Conservation (phyloP, 306 rosid genomes). For the Vigna mungo region DNA sequence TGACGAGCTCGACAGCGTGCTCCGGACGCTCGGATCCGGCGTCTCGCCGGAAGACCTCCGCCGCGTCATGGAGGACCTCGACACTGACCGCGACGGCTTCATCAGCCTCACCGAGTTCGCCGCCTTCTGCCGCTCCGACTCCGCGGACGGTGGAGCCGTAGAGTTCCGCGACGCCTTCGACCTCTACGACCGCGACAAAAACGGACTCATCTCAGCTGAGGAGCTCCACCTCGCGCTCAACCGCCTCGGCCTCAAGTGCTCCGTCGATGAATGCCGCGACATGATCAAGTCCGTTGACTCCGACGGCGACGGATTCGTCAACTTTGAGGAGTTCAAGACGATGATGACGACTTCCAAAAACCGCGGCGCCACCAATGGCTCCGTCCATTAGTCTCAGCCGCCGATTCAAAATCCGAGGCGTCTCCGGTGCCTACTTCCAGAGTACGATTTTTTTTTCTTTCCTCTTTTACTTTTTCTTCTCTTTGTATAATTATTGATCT, state of each 20-base stretch:
- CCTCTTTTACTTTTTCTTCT: neutral
- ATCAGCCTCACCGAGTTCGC: slow-evolving; percentile 72
- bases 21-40: slow-evolving; percentile 64
- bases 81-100: slow-evolving; percentile 71
- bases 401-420: neutral
- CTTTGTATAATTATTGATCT: slow-evolving; percentile 12
- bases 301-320: slow-evolving; percentile 81
- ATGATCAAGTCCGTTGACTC: slow-evolving; percentile 81
- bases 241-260: slow-evolving; percentile 67
- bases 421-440: neutral
- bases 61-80: slow-evolving; percentile 72
- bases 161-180: slow-evolving; percentile 78
- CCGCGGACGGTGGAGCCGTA: slow-evolving; percentile 49
- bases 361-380: slow-evolving; percentile 16
- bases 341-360: slow-evolving; percentile 66
- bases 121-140: slow-evolving; percentile 61
- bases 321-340: slow-evolving; percentile 75
- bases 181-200: slow-evolving; percentile 78
- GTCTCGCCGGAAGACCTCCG: slow-evolving; percentile 53
- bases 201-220: slow-evolving; percentile 72
- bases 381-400: slow-evolving; percentile 31
- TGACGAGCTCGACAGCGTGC: slow-evolving; percentile 67
- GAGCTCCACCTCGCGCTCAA: slow-evolving; percentile 76
- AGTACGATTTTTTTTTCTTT: slow-evolving; percentile 2
- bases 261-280: slow-evolving; percentile 65